These are phyloP conservation scores for Capillidium rhysosporum DNA, from an alignment of 371 early-diverging fungal species.

Conservation along the genomic window DNA sequence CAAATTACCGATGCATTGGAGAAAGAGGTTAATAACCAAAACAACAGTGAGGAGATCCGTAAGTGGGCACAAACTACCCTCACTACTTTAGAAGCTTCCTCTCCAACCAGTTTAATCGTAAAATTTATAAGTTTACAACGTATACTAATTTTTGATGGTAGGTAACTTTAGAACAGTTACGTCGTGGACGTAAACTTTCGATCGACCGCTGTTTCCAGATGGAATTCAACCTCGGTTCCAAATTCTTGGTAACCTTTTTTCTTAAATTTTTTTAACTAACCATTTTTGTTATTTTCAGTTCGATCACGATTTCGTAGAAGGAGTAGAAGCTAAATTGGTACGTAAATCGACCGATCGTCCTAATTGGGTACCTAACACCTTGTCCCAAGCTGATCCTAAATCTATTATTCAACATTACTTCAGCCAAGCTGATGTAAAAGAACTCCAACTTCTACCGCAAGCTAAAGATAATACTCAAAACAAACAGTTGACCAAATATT, in stretches of 20 bases:
- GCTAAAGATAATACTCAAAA: conserved; percentile 30
- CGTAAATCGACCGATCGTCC: conserved; percentile 36
- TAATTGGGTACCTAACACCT: conserved; percentile 49
- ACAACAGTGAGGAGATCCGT: conserved; percentile 2
- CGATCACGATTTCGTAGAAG: conserved; percentile 73
- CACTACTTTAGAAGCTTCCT: conserved; percentile 35
- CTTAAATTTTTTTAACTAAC: conserved; percentile 10
- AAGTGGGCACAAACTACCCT: conserved; percentile 55
- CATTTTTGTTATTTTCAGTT: conserved; percentile 19
- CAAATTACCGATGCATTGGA: conserved; percentile 62
- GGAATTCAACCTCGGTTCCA: conserved; percentile 66
- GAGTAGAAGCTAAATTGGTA: conserved; percentile 59
- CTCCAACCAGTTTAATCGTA: conserved; percentile 75
- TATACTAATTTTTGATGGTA: conserved; percentile 3
- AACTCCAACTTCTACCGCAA: conserved; percentile 13
- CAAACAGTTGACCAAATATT: conserved; percentile 6
- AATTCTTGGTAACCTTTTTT: conserved; percentile 34
- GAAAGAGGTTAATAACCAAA: conserved; percentile 16
- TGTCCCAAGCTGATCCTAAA: conserved; percentile 29
- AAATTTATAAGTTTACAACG: background rate
- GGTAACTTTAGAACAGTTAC: conserved; percentile 64
- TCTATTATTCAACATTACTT: conserved; percentile 38
- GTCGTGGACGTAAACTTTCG: conserved; percentile 38
- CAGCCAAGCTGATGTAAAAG: conserved; percentile 14
- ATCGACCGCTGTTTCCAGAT: conserved; percentile 65